Evolutionary conservation across 495 filamentous ascomycete genomes (phyloP).

Genomic region (Hypoxylon intermedium): DNA sequence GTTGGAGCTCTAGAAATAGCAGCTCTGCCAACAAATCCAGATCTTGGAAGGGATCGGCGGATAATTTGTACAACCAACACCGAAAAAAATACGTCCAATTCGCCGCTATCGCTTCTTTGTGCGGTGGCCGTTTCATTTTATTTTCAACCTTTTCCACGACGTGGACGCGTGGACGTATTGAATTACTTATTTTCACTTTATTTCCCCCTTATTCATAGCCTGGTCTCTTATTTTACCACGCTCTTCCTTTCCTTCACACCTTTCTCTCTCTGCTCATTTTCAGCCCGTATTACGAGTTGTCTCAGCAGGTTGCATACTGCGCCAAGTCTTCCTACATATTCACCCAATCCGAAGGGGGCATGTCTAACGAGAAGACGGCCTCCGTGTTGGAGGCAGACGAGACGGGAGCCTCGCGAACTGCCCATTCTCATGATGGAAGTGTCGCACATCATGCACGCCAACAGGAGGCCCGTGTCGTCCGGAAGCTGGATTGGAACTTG

Average conservation of each 20-base stretch:
- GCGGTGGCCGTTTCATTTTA: background rate
- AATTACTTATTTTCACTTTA: too few species aligned
- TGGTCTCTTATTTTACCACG: too few species aligned
- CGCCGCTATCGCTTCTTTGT: background rate
- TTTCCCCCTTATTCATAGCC: too few species aligned
- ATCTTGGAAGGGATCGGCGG: too few species aligned
- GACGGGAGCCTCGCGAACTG: slow-evolving; percentile 1
- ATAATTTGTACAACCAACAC: too few species aligned
- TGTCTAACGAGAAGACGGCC: slow-evolving; percentile 29
- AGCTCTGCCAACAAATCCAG: too few species aligned
- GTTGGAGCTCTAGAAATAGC: too few species aligned
- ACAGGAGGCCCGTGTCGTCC: slow-evolving; percentile 37
- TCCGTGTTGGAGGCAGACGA: slow-evolving; percentile 27
- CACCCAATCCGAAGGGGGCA: background rate
- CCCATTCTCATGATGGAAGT: slow-evolving; percentile 6
- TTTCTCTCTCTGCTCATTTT: background rate
- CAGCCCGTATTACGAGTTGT: slow-evolving; percentile 10
- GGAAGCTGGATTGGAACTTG: slow-evolving; percentile 43
- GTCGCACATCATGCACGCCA: background rate
- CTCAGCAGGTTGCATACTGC: slow-evolving; percentile 19
- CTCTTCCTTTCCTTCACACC: background rate
- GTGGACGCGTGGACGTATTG: too few species aligned
- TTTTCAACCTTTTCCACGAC: too few species aligned
- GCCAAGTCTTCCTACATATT: slow-evolving; percentile 6
- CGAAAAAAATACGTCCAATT: too few species aligned